Evolutionary conservation across 1,284 basidiomycete species (phyloP).

Genomic region (Fistulinella cinereoalba): DNA sequence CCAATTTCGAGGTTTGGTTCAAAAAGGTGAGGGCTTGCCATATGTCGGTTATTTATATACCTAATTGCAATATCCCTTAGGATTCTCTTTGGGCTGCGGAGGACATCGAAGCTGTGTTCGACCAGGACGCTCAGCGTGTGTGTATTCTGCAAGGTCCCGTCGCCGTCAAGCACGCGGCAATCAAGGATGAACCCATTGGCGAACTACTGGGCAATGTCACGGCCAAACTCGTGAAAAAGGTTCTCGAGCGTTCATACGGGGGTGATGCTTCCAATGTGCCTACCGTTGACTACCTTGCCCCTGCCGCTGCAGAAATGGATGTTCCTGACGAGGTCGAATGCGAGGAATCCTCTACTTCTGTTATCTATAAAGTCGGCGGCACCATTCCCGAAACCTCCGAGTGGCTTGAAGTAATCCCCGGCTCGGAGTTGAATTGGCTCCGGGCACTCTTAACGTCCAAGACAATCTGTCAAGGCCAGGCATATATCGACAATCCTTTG

Average conservation of each 20-base stretch:
- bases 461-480: slow-evolving; percentile 81
- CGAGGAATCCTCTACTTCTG: slow-evolving; percentile 43
- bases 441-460: slow-evolving; percentile 80
- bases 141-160: slow-evolving; percentile 98
- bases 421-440: slow-evolving; percentile 81
- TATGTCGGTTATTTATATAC: slow-evolving; percentile 3
- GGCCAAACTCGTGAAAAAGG: slow-evolving; percentile 69
- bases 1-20: slow-evolving; percentile 95
- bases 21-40: slow-evolving; percentile 77
- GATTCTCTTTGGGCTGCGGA: slow-evolving; percentile 98
- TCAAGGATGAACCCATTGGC: slow-evolving; percentile 92
- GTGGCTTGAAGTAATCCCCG: slow-evolving; percentile 88
- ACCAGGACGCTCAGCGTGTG: slow-evolving; percentile 96
- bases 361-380: slow-evolving; percentile 58
- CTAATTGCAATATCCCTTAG: slow-evolving; percentile 40
- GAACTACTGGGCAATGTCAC: slow-evolving; percentile 91
- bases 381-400: slow-evolving; percentile 57
- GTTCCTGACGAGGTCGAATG: slow-evolving; percentile 49
- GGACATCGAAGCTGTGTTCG: slow-evolving; percentile 97
- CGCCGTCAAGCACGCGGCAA: slow-evolving; percentile 82
- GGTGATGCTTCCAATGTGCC: slow-evolving; percentile 82
- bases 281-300: slow-evolving; percentile 82
- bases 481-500: slow-evolving; percentile 88
- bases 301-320: slow-evolving; percentile 41
- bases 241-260: slow-evolving; percentile 80